A percentile compares a stretch with the other conserved stretches of the same genome.
Evolutionary conservation across 1,139 yeast species (phyloP).

Genomic region (Suhomyces kunorum): DNA sequence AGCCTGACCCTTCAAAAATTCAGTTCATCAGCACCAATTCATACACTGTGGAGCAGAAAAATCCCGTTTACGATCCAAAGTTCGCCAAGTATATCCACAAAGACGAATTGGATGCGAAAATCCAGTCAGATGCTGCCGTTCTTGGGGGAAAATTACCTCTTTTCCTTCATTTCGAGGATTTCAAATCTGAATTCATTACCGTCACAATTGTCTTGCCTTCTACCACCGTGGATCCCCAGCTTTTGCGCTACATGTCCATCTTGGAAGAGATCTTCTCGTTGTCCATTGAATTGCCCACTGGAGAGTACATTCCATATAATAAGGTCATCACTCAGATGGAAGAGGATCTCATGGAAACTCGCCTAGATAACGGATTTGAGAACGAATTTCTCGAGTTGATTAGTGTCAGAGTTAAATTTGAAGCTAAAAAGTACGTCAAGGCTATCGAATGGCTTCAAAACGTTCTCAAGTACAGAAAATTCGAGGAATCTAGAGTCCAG

Average conservation of each 20-base stretch:
- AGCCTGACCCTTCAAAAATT: slow-evolving; percentile 77
- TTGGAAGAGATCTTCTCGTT: slow-evolving; percentile 66
- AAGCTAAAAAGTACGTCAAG: slow-evolving; percentile 57
- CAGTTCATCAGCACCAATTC: slow-evolving; percentile 71
- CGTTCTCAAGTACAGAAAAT: slow-evolving; percentile 62
- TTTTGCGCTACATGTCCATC: slow-evolving; percentile 68
- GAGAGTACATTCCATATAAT: slow-evolving; percentile 62
- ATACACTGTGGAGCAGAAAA: slow-evolving; percentile 49
- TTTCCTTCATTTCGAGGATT: slow-evolving; percentile 76
- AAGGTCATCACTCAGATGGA: slow-evolving; percentile 72
- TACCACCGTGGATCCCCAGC: slow-evolving; percentile 52
- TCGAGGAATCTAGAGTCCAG: slow-evolving; percentile 71
- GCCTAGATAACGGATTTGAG: slow-evolving; percentile 58
- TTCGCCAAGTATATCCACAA: slow-evolving; percentile 21
- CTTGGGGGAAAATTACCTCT: slow-evolving; percentile 47
- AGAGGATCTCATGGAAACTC: slow-evolving; percentile 66
- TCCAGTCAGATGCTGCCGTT: slow-evolving; percentile 26
- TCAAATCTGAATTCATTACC: slow-evolving; percentile 78
- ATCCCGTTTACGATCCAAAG: slow-evolving; percentile 11
- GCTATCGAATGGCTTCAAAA: slow-evolving; percentile 79
- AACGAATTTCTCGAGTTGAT: slow-evolving; percentile 67
- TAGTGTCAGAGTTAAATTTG: slow-evolving; percentile 62
- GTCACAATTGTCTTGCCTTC: slow-evolving; percentile 68
- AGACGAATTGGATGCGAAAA: slow-evolving; percentile 17
- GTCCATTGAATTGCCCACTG: slow-evolving; percentile 64